Evolutionary conservation across 768 basidiomycete genomes (phyloP).

Genomic region (Tulasnella sp.): DNA sequence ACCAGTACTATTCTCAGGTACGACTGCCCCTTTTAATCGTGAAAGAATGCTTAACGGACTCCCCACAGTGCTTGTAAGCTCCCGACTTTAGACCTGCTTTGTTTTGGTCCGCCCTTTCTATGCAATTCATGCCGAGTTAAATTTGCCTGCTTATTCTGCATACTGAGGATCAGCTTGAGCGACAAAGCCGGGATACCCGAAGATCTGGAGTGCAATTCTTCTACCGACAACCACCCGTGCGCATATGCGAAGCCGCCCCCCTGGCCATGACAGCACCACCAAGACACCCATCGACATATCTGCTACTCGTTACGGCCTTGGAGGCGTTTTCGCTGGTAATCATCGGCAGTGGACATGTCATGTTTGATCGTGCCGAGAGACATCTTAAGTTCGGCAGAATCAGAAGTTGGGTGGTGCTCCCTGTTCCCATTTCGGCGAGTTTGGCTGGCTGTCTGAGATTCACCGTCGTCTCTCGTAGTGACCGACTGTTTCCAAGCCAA

Average conservation of each 20-base stretch:
- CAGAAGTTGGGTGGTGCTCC: neutral
- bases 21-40: neutral
- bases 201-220: no score
- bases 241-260: no score
- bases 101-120: neutral
- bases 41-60: no score
- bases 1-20: conserved; percentile 11
- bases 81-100: neutral
- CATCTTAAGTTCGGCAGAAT: neutral
- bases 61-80: neutral
- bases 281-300: no score
- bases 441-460: neutral
- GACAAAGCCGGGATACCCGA: no score
- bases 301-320: no score
- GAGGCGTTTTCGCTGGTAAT: neutral
- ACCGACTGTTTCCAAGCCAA: neutral
- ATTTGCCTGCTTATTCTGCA: no score
- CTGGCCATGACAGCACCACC: no score
- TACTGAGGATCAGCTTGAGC: no score
- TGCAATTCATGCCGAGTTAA: neutral
- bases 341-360: neutral
- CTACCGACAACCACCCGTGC: no score
- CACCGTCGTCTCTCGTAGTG: no score
- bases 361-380: neutral
- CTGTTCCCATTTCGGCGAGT: neutral